phyloP scores from a whole-genome alignment of 2,329 filamentous ascomycete genomes.

The Pseudogymnoascus sp. region DNA sequence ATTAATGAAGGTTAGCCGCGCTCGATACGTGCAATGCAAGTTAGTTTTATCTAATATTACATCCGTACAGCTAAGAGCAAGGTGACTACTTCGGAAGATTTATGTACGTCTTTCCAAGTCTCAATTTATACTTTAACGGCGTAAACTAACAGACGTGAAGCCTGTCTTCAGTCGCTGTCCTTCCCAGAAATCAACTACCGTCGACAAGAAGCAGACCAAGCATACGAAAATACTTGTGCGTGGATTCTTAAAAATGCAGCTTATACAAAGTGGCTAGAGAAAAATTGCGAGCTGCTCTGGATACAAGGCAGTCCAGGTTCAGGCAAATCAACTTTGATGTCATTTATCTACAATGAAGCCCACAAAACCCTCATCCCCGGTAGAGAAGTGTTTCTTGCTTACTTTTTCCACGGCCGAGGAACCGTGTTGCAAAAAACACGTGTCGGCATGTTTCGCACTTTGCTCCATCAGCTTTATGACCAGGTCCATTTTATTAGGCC shows the following conservation, averaged over 20 bases:
- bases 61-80: neutral
- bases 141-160: neutral
- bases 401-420: slow-evolving; percentile 33
- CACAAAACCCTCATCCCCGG: neutral
- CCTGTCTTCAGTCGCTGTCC: slow-evolving; percentile 28
- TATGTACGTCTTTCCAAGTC: neutral
- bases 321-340: slow-evolving; percentile 34
- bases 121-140: neutral
- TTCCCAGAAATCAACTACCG: slow-evolving; percentile 27
- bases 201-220: slow-evolving; percentile 19
- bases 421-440: slow-evolving; percentile 26
- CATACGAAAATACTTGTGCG: slow-evolving; percentile 25
- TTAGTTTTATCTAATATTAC: neutral
- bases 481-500: neutral
- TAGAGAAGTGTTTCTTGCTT: slow-evolving; percentile 22
- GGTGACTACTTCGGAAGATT: neutral
- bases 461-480: slow-evolving; percentile 28
- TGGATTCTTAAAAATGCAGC: slow-evolving; percentile 26
- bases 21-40: neutral
- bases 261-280: slow-evolving; percentile 21
- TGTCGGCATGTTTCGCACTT: slow-evolving; percentile 30
- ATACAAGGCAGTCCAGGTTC: slow-evolving; percentile 35
- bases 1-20: neutral
- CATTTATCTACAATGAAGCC: slow-evolving; percentile 27
- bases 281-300: slow-evolving; percentile 27